Conservation (phyloP, 1,284 basidiomycete genomes). For the Moesziomyces sp. region DNA sequence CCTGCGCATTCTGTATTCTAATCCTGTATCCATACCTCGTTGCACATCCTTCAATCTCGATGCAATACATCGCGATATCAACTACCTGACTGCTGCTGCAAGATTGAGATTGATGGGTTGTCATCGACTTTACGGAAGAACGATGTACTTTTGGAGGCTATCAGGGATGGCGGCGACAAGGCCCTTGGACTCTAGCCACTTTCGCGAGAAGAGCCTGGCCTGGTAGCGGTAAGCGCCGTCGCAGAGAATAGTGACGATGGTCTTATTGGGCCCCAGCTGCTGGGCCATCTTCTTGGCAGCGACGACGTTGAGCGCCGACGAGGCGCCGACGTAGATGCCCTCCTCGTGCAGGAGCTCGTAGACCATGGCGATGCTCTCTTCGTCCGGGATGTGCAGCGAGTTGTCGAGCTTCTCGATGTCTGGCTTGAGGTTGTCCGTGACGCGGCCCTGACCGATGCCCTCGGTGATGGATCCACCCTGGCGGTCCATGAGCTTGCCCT, state of each 20-base stretch:
- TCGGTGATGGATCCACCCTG: constrained; percentile 91
- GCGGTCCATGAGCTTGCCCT: constrained; percentile 79
- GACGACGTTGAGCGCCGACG: constrained; percentile 93
- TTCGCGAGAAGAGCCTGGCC: constrained; percentile 91
- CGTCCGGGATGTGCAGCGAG: constrained; percentile 86
- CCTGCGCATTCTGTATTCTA: constrained; percentile 12
- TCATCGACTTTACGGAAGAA: constrained; percentile 71
- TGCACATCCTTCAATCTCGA: background rate
- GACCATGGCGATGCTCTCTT: constrained; percentile 90
- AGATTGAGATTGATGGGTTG: background rate
- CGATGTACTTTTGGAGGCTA: constrained; percentile 87
- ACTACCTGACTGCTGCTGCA: background rate
- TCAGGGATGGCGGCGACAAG: constrained; percentile 83
- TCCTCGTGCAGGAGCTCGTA: constrained; percentile 92
- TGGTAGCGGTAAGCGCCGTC: constrained; percentile 98
- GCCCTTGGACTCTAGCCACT: constrained; percentile 88
- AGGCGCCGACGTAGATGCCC: constrained; percentile 95
- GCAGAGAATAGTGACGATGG: constrained; percentile 87
- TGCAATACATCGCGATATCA: background rate
- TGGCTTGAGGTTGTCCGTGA: constrained; percentile 91
- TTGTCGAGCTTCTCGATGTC: constrained; percentile 82
- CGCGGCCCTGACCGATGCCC: constrained; percentile 96
- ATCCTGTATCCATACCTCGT: constrained; percentile 12
- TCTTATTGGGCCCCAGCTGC: constrained; percentile 82
- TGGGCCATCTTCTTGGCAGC: constrained; percentile 89